phyloP scores from a whole-genome alignment of 805 yeast species.

The Yarrowia divulgata region DNA sequence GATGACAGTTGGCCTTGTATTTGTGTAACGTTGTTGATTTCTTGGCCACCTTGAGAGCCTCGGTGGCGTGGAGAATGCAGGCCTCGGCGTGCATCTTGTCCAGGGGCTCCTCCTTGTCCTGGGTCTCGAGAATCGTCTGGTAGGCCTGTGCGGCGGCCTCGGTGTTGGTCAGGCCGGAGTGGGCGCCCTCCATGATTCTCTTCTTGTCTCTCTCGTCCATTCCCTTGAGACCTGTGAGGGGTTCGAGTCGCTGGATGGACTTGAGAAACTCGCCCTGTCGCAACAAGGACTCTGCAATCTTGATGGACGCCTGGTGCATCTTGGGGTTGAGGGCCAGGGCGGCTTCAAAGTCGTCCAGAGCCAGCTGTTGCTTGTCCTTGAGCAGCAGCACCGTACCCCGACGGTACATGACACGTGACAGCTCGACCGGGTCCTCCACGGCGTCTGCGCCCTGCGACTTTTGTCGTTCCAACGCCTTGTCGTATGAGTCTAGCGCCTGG shows the following conservation, averaged over 20 bases:
- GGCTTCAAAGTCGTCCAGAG: constrained; percentile 48
- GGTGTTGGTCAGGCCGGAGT: constrained; percentile 41
- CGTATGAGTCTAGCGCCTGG: constrained; percentile 52
- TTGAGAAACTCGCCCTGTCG: constrained; percentile 39
- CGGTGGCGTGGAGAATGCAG: constrained; percentile 45
- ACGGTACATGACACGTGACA: constrained; percentile 31
- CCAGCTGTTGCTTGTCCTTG: constrained; percentile 34
- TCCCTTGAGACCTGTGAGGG: constrained; percentile 16
- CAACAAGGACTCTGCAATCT: constrained; percentile 41
- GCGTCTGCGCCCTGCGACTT: constrained; percentile 27
- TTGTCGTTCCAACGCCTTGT: constrained; percentile 48
- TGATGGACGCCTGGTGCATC: constrained; percentile 49
- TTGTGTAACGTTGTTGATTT: constrained; percentile 45
- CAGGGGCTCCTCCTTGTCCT: constrained; percentile 39
- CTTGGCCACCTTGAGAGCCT: constrained; percentile 49
- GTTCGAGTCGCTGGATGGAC: constrained; percentile 17
- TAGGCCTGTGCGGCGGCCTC: constrained; percentile 40
- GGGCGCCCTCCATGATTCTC: constrained; percentile 29
- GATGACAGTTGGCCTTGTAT: constrained; percentile 49
- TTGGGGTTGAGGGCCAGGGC: constrained; percentile 51
- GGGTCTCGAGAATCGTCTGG: constrained; percentile 39
- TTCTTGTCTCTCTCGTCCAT: constrained; percentile 30
- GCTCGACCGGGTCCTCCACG: constrained; percentile 28
- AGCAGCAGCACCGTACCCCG: constrained; percentile 37
- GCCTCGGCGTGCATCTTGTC: constrained; percentile 42